Percentiles rank a stretch among this genome's conserved stretches.
These are phyloP conservation scores for Trichoderma atroviride DNA, from an alignment of 2,329 filamentous ascomycete genomes.

Conservation along the genomic window DNA sequence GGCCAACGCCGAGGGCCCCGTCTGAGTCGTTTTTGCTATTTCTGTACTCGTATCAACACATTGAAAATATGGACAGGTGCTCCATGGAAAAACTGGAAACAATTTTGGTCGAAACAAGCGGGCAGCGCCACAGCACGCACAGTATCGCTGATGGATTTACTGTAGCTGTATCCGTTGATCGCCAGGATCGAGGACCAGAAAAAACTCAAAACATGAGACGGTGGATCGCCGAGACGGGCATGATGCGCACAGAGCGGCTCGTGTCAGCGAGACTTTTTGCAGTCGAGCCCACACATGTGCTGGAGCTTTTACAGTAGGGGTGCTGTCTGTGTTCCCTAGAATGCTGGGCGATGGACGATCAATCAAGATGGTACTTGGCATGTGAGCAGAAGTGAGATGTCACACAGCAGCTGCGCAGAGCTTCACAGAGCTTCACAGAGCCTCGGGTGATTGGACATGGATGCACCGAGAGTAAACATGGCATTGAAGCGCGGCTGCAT, in stretches of 20 bases:
- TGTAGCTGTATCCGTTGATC: conserved; percentile 19
- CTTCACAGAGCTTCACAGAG: neutral
- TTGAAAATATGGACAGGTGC: neutral
- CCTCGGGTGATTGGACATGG: neutral
- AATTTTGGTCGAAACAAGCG: neutral
- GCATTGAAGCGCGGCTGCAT: neutral
- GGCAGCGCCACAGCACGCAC: conserved; percentile 11
- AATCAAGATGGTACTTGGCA: neutral
- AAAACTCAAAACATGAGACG: conserved; percentile 13
- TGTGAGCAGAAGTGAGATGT: neutral
- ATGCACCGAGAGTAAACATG: neutral
- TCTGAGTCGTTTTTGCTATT: neutral
- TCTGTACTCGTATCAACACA: neutral
- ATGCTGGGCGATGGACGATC: neutral
- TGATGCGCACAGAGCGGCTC: conserved; percentile 6
- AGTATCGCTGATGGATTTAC: neutral
- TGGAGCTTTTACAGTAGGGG: neutral
- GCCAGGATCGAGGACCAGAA: neutral
- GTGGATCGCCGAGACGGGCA: conserved; percentile 11
- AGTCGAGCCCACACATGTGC: too few species aligned
- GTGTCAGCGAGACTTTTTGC: conserved; percentile 4
- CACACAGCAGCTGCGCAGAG: neutral
- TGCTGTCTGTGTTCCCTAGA: neutral
- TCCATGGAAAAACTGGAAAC: neutral
- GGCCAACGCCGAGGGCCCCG: conserved; percentile 7